Evolutionary conservation across 208 protist genomes (phyloP).

Genomic region (Trypanosomatidae sp.): DNA sequence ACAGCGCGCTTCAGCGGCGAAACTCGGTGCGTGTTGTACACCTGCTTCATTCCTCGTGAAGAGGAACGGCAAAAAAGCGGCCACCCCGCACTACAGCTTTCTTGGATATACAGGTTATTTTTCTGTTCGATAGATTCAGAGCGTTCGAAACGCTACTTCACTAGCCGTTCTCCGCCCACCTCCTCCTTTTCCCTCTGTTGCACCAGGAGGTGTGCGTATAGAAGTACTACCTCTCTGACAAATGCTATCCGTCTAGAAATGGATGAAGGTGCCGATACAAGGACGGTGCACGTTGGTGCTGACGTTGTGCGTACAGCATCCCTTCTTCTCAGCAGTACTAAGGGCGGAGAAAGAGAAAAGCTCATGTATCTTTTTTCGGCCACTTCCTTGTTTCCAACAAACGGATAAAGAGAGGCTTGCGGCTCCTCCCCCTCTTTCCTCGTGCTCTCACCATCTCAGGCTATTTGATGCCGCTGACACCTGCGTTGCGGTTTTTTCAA

Average conservation of each 20-base stretch:
- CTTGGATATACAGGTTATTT: background rate
- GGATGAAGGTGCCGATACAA: background rate
- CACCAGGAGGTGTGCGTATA: background rate
- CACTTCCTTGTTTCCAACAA: no score
- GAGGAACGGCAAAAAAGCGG: background rate
- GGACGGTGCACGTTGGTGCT: background rate
- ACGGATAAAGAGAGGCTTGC: background rate
- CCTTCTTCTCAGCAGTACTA: background rate
- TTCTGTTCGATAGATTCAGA: background rate
- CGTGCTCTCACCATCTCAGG: background rate
- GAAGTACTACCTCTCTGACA: background rate
- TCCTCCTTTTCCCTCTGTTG: background rate
- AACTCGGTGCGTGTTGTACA: slow-evolving; percentile 23
- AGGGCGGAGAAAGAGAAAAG: background rate
- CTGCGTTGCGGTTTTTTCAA: background rate
- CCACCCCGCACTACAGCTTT: background rate
- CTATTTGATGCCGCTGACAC: background rate
- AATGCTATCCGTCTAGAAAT: background rate
- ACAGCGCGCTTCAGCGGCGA: slow-evolving; percentile 17
- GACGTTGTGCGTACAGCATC: background rate
- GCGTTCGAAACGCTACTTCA: background rate
- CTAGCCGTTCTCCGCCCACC: background rate
- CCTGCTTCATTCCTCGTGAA: slow-evolving; percentile 14
- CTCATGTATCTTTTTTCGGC: no score
- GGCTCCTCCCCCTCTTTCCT: background rate